Conservation (phyloP, 345 rosid genomes). For the Aurinia saxatilis region DNA sequence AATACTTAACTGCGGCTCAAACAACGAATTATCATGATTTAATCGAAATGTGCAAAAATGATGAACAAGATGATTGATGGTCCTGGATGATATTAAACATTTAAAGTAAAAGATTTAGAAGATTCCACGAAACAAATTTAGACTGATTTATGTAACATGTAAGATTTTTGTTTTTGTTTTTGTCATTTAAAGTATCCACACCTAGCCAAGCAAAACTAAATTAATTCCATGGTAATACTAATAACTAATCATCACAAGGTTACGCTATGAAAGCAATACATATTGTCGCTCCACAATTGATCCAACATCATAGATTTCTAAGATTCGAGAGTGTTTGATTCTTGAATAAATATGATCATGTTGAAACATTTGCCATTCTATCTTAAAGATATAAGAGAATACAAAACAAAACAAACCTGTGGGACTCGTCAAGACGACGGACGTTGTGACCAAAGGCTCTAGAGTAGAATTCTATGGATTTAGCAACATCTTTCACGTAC, state of each 20-base stretch:
- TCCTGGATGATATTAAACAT: too few species aligned
- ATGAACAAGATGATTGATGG: too few species aligned
- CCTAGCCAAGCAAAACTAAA: too few species aligned
- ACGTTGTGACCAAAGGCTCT: conserved; percentile 66
- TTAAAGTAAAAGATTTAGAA: too few species aligned
- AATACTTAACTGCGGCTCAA: background rate
- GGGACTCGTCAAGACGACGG: conserved; percentile 65
- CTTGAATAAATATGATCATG: background rate
- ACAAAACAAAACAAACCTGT: conserved; percentile 34
- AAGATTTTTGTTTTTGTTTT: too few species aligned
- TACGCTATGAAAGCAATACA: background rate
- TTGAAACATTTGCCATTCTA: background rate
- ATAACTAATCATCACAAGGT: too few species aligned
- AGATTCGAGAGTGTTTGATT: background rate
- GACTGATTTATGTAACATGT: too few species aligned
- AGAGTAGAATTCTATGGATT: conserved; percentile 62
- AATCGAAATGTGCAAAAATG: background rate
- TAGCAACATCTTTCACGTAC: conserved; percentile 65
- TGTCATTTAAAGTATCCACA: too few species aligned
- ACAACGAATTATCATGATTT: background rate
- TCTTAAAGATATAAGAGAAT: background rate
- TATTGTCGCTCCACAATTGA: background rate
- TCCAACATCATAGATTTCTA: background rate
- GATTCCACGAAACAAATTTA: too few species aligned
- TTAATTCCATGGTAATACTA: too few species aligned